Evolutionary conservation across 306 rosid genomes (phyloP).

Genomic region (Prunus kanzakura): DNA sequence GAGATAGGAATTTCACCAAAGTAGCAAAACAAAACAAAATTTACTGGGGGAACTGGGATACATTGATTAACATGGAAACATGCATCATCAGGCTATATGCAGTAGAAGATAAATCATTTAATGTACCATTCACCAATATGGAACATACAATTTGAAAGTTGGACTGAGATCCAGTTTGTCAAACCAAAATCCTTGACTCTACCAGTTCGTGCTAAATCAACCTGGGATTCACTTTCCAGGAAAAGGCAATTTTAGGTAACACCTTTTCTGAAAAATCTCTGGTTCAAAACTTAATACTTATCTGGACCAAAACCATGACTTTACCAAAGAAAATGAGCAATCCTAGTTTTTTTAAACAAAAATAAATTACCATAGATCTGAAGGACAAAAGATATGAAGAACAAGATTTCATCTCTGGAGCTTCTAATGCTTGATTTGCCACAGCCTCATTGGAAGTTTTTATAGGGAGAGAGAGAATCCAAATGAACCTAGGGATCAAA

Average conservation of each 20-base stretch:
- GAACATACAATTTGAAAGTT: constrained; percentile 12
- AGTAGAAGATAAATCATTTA: constrained; percentile 2
- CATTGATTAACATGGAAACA: constrained; percentile 1
- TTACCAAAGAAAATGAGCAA: not conserved
- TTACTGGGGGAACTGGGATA: constrained; percentile 1
- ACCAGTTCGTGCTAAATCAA: not conserved
- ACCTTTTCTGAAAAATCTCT: not conserved
- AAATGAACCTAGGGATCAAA: constrained; percentile 4
- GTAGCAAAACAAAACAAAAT: constrained; percentile 12
- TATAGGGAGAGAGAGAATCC: not conserved
- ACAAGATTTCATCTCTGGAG: not conserved
- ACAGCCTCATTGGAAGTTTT: not conserved
- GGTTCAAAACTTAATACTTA: not conserved
- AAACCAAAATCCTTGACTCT: constrained; percentile 1
- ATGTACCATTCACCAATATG: constrained; percentile 7
- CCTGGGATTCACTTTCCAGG: constrained; percentile 8
- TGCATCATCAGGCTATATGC: not conserved
- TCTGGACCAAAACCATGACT: not conserved
- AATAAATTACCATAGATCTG: not conserved
- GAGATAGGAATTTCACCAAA: not conserved
- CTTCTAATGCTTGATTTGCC: not conserved
- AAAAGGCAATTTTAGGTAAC: not conserved
- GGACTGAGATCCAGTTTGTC: not conserved
- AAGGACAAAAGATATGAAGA: not conserved
- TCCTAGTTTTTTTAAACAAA: not conserved